Evolutionary conservation across 2,329 filamentous ascomycete species (phyloP), one percentile per base, ranked within the genome.

Genomic region (Colletotrichum brevisporum): DNA sequence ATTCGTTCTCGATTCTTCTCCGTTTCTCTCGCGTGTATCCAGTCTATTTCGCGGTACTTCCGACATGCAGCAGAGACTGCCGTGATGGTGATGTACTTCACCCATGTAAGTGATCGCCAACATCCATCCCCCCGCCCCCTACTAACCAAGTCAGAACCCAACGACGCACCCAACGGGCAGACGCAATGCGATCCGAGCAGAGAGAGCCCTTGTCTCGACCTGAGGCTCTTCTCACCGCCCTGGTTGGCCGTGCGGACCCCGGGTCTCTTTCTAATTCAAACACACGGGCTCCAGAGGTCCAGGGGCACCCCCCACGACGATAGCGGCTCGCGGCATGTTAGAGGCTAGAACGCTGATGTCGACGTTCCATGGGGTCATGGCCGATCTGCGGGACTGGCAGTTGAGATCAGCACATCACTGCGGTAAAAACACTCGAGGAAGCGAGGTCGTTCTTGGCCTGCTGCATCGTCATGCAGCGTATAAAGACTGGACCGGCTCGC

Each of bases 251-350:
- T 18, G 45, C 56, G 56, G 55, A 59, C 51, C 51, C 15, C 36
- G 39, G 56, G 48, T 56, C 43, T 21, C 63, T 50, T 55, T 69
- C 67, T 67, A 67, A 67, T 69, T 69, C 67, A 69, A 69, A 55
- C 60, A 39, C 56, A 6, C 50, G 61, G 61, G 47, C 41, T 36
- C 48, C 24, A 64, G 39, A 45, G 47, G 60, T 10, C 41, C 53
- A 41, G 41, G 31, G 65, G 43, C 41, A n/a, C 43, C 53, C 18
- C 10, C 36, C n/a, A 58, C 27, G 12, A 43, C 18, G 45, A 48
- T 21, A n/a, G n/a, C 45, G 16, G 41, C 16, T 48, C n/a, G n/a
- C 18, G 31, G 31, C 31, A 36, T 36, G 31, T 10, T 10, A 36
- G 31, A 36, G 31, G 31, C 31, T 36, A 8, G 31, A 10, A 9